Evolutionary conservation across 1,139 yeast genomes (phyloP).

Genomic region (Nakaseomyces kungkrabaensis): DNA sequence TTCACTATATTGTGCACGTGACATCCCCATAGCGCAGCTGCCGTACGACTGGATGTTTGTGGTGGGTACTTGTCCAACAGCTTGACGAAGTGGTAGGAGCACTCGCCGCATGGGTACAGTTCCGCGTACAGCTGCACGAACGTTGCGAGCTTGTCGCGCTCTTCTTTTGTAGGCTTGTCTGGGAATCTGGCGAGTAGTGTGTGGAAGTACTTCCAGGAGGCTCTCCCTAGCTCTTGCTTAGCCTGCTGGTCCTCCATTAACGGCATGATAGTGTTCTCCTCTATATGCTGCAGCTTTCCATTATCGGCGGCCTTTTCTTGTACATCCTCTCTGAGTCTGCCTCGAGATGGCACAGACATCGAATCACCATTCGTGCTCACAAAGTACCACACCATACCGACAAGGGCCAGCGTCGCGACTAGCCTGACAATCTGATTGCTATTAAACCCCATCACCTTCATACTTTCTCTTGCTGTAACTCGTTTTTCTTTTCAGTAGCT

Average conservation of each 20-base stretch:
- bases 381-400: conserved; percentile 15
- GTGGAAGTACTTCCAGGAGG: conserved; percentile 87
- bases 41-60: conserved; percentile 63
- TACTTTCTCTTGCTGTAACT: background rate
- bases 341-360: background rate
- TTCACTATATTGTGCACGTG: conserved; percentile 86
- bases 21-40: conserved; percentile 96
- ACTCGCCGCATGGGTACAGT: conserved; percentile 88
- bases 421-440: conserved; percentile 9
- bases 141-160: conserved; percentile 48
- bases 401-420: conserved; percentile 10
- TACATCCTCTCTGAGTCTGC: background rate
- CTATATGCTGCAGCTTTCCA: background rate
- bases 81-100: conserved; percentile 81
- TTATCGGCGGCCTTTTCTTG: background rate
- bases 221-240: conserved; percentile 49
- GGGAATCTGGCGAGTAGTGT: conserved; percentile 90
- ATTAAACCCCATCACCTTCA: background rate
- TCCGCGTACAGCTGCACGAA: conserved; percentile 57
- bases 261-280: conserved; percentile 50
- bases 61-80: conserved; percentile 70
- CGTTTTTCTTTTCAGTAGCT: no score
- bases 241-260: conserved; percentile 61
- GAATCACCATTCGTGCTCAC: conserved; percentile 8
- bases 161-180: conserved; percentile 57